phyloP scores from a whole-genome alignment of 306 rosid species.

The Psophocarpus tetragonolobus region DNA sequence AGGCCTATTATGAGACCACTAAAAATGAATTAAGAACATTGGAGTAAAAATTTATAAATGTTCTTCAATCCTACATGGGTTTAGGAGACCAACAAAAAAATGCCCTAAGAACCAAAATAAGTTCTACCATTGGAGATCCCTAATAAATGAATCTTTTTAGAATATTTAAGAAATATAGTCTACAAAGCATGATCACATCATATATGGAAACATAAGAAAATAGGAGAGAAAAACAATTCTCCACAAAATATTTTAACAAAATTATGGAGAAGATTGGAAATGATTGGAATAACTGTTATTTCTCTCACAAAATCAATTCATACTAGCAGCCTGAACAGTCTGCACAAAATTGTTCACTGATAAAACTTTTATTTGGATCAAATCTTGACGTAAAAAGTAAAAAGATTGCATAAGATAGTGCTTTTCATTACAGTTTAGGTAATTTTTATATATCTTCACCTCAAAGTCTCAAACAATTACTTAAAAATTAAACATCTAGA shows the following conservation, averaged over 20 bases:
- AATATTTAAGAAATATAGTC: background rate
- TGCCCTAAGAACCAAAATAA: too few species aligned
- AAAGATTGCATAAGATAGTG: background rate
- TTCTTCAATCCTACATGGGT: too few species aligned
- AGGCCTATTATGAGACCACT: too few species aligned
- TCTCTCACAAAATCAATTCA: background rate
- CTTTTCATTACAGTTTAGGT: slow-evolving; percentile 9
- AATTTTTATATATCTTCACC: background rate
- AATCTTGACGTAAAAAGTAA: background rate
- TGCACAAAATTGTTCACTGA: background rate
- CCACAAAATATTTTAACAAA: background rate
- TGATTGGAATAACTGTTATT: background rate
- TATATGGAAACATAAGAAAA: background rate
- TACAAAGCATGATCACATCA: background rate
- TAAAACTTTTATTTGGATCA: background rate
- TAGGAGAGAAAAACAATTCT: background rate
- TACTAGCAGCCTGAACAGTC: background rate
- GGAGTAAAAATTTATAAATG: too few species aligned
- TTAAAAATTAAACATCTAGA: background rate
- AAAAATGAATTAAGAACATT: too few species aligned
- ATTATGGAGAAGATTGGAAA: background rate
- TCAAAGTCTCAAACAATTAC: background rate
- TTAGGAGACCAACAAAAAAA: too few species aligned
- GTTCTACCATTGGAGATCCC: too few species aligned
- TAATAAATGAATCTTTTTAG: background rate